Evolutionary conservation across 2,329 filamentous ascomycete species (phyloP).

Genomic region (Trichoderma breve): DNA sequence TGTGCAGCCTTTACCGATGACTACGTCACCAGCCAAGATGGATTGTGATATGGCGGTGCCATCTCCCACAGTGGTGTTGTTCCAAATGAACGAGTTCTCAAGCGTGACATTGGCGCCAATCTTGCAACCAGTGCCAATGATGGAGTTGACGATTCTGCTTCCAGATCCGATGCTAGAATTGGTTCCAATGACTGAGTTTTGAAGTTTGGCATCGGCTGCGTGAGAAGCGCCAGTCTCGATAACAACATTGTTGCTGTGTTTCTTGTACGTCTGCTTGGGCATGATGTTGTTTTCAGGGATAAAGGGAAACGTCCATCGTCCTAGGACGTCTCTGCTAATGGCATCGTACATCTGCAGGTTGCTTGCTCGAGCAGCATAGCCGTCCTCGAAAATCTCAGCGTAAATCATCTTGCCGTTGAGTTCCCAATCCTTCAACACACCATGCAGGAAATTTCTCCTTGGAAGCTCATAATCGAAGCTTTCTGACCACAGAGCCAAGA

Average conservation of each 20-base stretch:
- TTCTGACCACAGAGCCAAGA: conserved; percentile 92
- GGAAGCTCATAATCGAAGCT: conserved; percentile 96
- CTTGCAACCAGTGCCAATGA: conserved; percentile 79
- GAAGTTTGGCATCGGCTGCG: conserved; percentile 67
- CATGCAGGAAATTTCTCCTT: conserved; percentile 82
- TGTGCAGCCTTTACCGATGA: conserved; percentile 67
- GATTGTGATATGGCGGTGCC: conserved; percentile 67
- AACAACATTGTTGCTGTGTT: conserved; percentile 68
- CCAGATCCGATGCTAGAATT: conserved; percentile 73
- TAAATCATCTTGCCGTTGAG: conserved; percentile 97
- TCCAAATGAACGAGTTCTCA: conserved; percentile 83
- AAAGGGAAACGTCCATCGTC: conserved; percentile 83
- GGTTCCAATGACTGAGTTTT: conserved; percentile 72
- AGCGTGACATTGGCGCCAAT: conserved; percentile 84
- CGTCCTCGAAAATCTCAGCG: conserved; percentile 76
- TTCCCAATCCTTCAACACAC: conserved; percentile 94
- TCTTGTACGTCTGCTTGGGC: conserved; percentile 71
- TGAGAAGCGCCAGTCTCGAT: conserved; percentile 76
- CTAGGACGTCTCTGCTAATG: conserved; percentile 81
- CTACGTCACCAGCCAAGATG: conserved; percentile 71
- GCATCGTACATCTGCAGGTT: conserved; percentile 89
- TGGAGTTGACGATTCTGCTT: conserved; percentile 68
- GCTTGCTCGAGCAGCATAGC: conserved; percentile 82
- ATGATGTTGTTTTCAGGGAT: conserved; percentile 87
- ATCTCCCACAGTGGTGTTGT: conserved; percentile 75